Evolutionary conservation across 2,329 filamentous ascomycete genomes (phyloP).

Genomic region (Diaporthe citri): DNA sequence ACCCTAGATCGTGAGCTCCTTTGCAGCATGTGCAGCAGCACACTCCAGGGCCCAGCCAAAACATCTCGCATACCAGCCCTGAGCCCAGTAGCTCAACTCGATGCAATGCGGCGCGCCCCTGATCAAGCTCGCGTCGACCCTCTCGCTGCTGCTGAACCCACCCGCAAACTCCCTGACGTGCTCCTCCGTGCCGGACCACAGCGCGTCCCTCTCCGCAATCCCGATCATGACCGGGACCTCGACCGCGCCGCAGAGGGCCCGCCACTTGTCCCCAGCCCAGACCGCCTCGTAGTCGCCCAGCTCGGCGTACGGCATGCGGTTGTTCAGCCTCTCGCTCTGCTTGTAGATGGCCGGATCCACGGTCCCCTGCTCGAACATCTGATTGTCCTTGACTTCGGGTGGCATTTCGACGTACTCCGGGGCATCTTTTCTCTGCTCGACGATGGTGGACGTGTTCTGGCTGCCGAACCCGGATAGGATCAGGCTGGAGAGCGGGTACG

Average conservation of each 20-base stretch:
- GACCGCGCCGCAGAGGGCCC: constrained; percentile 32
- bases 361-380: constrained; percentile 41
- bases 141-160: constrained; percentile 39
- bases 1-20: background rate
- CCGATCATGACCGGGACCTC: constrained; percentile 42
- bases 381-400: constrained; percentile 36
- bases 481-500: constrained; percentile 43
- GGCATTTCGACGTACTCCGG: constrained; percentile 30
- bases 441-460: background rate
- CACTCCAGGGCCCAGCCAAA: constrained; percentile 38
- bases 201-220: constrained; percentile 41
- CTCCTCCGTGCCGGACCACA: constrained; percentile 41
- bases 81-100: constrained; percentile 34
- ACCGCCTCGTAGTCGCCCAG: constrained; percentile 12
- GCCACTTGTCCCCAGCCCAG: constrained; percentile 35
- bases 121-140: constrained; percentile 40
- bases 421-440: background rate
- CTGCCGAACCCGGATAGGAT: constrained; percentile 44
- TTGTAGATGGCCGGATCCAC: constrained; percentile 39
- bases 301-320: constrained; percentile 40
- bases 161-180: constrained; percentile 40
- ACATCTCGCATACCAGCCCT: constrained; percentile 35
- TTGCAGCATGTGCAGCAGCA: constrained; percentile 3
- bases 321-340: constrained; percentile 39
- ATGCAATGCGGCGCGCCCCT: constrained; percentile 36